Evolutionary conservation across 768 basidiomycete genomes (phyloP).

Genomic region (Paxillus involutus): DNA sequence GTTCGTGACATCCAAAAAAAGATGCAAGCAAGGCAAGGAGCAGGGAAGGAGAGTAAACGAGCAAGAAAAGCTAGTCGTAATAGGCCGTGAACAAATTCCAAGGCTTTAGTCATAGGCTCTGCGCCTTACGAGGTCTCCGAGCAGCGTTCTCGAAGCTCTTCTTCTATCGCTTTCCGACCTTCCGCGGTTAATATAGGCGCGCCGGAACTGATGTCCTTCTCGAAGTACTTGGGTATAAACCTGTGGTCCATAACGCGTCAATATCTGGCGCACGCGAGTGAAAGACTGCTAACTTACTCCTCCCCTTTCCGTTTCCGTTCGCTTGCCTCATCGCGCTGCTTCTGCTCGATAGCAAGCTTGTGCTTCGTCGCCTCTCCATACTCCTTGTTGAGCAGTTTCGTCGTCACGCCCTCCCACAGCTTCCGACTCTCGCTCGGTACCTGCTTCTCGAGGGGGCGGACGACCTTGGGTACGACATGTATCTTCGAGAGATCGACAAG

Average conservation of each 20-base stretch:
- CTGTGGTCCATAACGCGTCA: conserved; percentile 32
- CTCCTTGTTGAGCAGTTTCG: conserved; percentile 74
- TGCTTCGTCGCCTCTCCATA: conserved; percentile 88
- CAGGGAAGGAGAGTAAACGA: not conserved
- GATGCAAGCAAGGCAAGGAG: conserved; percentile 5
- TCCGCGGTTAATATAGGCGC: conserved; percentile 65
- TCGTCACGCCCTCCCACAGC: conserved; percentile 87
- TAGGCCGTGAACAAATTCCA: conserved; percentile 6
- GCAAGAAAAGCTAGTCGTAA: conserved; percentile 7
- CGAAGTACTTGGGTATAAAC: conserved; percentile 77
- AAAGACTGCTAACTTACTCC: conserved; percentile 54
- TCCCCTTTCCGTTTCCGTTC: conserved; percentile 81
- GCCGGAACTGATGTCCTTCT: conserved; percentile 64
- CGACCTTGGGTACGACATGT: conserved; percentile 74
- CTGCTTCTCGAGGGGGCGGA: conserved; percentile 82
- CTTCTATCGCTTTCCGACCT: conserved; percentile 71
- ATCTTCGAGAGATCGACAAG: conserved; percentile 78
- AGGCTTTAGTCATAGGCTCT: not conserved
- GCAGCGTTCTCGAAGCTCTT: conserved; percentile 48
- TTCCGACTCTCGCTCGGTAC: conserved; percentile 77
- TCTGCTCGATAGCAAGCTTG: conserved; percentile 92
- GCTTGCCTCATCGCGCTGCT: conserved; percentile 84
- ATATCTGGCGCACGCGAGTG: not conserved
- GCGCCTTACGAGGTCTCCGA: conserved; percentile 14
- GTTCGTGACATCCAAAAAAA: conserved; percentile 7